A percentile compares a stretch with the other conserved stretches of the same genome.
These are phyloP conservation scores for Hyphodiscus hymeniophilus DNA, from an alignment of 495 filamentous ascomycete genomes.

Conservation along the genomic window DNA sequence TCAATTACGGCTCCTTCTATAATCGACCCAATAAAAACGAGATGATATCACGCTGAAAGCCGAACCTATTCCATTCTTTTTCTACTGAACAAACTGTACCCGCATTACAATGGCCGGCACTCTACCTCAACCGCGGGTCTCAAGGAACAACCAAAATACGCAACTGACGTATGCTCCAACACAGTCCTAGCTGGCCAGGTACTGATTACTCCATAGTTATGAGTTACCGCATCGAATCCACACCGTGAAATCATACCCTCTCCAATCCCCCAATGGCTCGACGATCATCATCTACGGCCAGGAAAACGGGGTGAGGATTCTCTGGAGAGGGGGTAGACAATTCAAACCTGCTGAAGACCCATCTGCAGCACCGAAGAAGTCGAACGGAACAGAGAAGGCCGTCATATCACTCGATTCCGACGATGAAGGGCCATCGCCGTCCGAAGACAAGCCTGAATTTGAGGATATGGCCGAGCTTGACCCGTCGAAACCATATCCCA, in stretches of 20 bases:
- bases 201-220: constrained; percentile 46
- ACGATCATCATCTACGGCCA: constrained; percentile 77
- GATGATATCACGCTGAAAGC: too few species aligned
- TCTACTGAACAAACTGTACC: neutral
- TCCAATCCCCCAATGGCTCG: constrained; percentile 73
- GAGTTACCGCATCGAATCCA: constrained; percentile 66
- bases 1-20: too few species aligned
- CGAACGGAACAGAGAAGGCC: constrained; percentile 41
- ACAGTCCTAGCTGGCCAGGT: neutral
- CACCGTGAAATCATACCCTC: constrained; percentile 64
- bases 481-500: constrained; percentile 36
- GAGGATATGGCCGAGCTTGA: constrained; percentile 47
- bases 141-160: constrained; percentile 12
- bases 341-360: constrained; percentile 46
- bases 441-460: constrained; percentile 42
- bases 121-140: constrained; percentile 11
- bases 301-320: constrained; percentile 63
- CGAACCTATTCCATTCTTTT: neutral
- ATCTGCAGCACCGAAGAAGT: constrained; percentile 20
- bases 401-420: constrained; percentile 78
- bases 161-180: constrained; percentile 15
- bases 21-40: too few species aligned
- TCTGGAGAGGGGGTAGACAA: constrained; percentile 72
- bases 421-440: constrained; percentile 48
- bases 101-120: constrained; percentile 11